Conservation (phyloP, 495 filamentous ascomycete genomes). For the Penicillium salamii region DNA sequence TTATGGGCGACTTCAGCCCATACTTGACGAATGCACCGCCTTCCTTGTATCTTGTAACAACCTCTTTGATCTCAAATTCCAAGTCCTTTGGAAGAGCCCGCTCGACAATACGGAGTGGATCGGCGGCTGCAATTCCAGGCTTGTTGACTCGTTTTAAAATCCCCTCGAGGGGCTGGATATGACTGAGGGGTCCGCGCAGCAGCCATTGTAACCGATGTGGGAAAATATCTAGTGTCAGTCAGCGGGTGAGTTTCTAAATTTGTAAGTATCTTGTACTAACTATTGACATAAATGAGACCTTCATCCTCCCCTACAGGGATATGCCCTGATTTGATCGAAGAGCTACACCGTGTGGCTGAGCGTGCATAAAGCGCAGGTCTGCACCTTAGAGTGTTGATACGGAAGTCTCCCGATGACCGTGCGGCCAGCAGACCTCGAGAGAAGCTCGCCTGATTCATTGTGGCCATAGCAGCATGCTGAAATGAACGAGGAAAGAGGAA, state of each 20-base stretch:
- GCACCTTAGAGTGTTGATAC: slow-evolving; percentile 9
- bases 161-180: slow-evolving; percentile 54
- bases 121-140: slow-evolving; percentile 52
- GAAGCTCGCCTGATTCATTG: slow-evolving; percentile 10
- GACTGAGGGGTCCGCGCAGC: slow-evolving; percentile 57
- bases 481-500: not conserved
- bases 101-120: slow-evolving; percentile 62
- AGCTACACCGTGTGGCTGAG: slow-evolving; percentile 13
- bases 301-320: slow-evolving; percentile 70
- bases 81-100: slow-evolving; percentile 56
- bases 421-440: slow-evolving; percentile 5
- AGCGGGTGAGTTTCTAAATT: slow-evolving; percentile 1
- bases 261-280: slow-evolving; percentile 44
- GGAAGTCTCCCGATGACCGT: slow-evolving; percentile 2
- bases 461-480: slow-evolving; percentile 3
- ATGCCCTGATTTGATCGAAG: slow-evolving; percentile 57
- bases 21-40: slow-evolving; percentile 95
- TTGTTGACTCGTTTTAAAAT: slow-evolving; percentile 63
- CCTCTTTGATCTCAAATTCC: slow-evolving; percentile 69
- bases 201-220: slow-evolving; percentile 73
- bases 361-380: slow-evolving; percentile 17
- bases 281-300: slow-evolving; percentile 85
- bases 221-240: slow-evolving; percentile 64
- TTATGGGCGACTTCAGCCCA: slow-evolving; percentile 51
- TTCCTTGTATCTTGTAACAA: slow-evolving; percentile 81